Evolutionary conservation across 2,329 filamentous ascomycete species (phyloP).

Genomic region (Ceratocystis albifundus): DNA sequence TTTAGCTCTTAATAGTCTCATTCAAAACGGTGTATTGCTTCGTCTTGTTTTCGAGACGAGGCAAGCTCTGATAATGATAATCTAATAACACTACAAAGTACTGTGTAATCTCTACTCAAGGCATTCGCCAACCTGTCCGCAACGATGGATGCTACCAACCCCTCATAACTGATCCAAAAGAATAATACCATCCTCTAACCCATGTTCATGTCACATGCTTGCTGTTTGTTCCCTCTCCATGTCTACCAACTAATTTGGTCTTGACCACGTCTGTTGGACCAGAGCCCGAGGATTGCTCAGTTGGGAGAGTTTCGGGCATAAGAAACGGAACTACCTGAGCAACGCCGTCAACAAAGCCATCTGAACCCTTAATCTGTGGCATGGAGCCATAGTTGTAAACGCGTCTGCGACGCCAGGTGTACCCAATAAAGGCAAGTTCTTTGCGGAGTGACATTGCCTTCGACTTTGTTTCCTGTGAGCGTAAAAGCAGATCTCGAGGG

Average conservation of each 20-base stretch:
- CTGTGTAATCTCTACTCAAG: neutral
- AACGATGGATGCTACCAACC: neutral
- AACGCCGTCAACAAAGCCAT: neutral
- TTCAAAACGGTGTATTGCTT: neutral
- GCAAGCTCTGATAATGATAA: slow-evolving; percentile 3
- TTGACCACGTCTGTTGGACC: neutral
- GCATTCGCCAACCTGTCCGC: neutral
- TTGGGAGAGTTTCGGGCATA: neutral
- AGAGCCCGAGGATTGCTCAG: neutral
- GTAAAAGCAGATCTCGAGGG: slow-evolving; percentile 71
- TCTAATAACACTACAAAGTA: slow-evolving; percentile 8
- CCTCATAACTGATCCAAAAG: neutral
- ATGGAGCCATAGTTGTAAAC: slow-evolving; percentile 22
- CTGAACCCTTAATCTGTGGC: slow-evolving; percentile 16
- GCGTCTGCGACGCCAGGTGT: slow-evolving; percentile 54
- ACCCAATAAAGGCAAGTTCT: slow-evolving; percentile 74
- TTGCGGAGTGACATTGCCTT: slow-evolving; percentile 71
- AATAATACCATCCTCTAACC: neutral
- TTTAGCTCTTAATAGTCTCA: neutral
- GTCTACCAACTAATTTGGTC: neutral
- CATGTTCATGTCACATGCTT: neutral
- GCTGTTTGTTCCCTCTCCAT: neutral
- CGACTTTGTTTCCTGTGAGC: slow-evolving; percentile 56
- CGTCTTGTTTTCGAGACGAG: neutral
- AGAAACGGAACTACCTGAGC: slow-evolving; percentile 11